These are phyloP conservation scores for Graphilbum ipis-grandicollis DNA, from an alignment of 2,329 filamentous ascomycete genomes.

Conservation along the genomic window DNA sequence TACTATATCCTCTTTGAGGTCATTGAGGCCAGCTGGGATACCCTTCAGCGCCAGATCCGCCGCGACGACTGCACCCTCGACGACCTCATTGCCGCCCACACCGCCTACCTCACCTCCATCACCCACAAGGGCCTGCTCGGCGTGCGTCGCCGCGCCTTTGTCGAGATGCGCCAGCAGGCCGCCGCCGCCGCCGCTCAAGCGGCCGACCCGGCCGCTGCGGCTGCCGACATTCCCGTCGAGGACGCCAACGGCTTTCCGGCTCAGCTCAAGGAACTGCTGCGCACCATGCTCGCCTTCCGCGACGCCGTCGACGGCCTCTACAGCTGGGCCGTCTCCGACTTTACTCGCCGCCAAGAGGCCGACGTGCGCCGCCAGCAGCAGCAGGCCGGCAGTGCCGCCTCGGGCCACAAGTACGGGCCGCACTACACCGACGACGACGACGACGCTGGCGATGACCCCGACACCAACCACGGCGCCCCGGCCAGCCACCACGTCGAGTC, in stretches of 20 bases:
- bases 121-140: slow-evolving; percentile 91
- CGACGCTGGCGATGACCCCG: slow-evolving; percentile 6
- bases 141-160: slow-evolving; percentile 34
- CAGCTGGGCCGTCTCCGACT: slow-evolving; percentile 87
- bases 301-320: slow-evolving; percentile 90
- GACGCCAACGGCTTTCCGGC: slow-evolving; percentile 65
- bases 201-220: slow-evolving; percentile 38
- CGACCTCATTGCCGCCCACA: slow-evolving; percentile 85
- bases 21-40: slow-evolving; percentile 89
- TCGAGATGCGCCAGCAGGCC: slow-evolving; percentile 16
- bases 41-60: slow-evolving; percentile 65
- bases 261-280: slow-evolving; percentile 82
- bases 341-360: slow-evolving; percentile 75
- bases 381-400: slow-evolving; percentile 26
- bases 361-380: slow-evolving; percentile 49
- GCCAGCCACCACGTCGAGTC: too few relatives aligned
- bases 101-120: slow-evolving; percentile 78
- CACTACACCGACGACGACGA: slow-evolving; percentile 3
- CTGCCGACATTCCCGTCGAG: slow-evolving; percentile 28
- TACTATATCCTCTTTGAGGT: slow-evolving; percentile 99
- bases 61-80: slow-evolving; percentile 79
- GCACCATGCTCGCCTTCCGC: slow-evolving; percentile 85
- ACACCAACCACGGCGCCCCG: slow-evolving; percentile 29
- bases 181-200: slow-evolving; percentile 17
- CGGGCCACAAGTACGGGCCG: too few relatives aligned